These are phyloP conservation scores for Coniella vitis DNA, from an alignment of 2,329 filamentous ascomycete genomes.

Conservation along the genomic window DNA sequence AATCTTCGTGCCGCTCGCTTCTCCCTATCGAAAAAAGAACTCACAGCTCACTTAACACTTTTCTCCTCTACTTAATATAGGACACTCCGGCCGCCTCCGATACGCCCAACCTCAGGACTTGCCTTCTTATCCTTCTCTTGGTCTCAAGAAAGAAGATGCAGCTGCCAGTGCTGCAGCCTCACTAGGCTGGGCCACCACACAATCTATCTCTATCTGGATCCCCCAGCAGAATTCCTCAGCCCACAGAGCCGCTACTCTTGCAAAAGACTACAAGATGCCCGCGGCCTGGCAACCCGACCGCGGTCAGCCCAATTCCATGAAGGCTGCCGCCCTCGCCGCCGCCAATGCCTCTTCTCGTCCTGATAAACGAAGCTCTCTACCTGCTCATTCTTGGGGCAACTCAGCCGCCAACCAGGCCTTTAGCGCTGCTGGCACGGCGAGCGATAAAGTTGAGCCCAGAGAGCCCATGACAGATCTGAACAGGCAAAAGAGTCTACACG, in stretches of 20 bases:
- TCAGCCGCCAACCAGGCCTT: conserved; percentile 58
- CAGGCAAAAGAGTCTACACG: conserved; percentile 60
- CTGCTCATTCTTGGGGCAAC: conserved; percentile 44
- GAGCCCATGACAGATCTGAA: conserved; percentile 32
- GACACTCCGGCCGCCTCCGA: conserved; percentile 45
- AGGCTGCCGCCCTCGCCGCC: conserved; percentile 35
- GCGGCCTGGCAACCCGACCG: conserved; percentile 50
- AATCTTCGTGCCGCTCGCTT: neutral
- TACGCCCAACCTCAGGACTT: conserved; percentile 68
- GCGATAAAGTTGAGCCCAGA: conserved; percentile 34
- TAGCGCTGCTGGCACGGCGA: conserved; percentile 17
- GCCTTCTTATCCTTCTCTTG: conserved; percentile 65
- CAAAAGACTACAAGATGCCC: conserved; percentile 24
- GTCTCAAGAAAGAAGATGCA: conserved; percentile 47
- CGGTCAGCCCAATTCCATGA: conserved; percentile 39
- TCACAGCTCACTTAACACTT: neutral
- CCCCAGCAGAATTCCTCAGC: conserved; percentile 55
- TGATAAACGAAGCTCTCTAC: conserved; percentile 27
- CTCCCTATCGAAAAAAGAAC: neutral
- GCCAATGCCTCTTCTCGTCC: conserved; percentile 38
- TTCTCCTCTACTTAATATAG: conserved; percentile 15
- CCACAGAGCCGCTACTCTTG: conserved; percentile 25
- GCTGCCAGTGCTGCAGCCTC: conserved; percentile 70
- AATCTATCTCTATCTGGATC: conserved; percentile 58
- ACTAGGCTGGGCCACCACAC: conserved; percentile 54